Evolutionary conservation across 2,329 filamentous ascomycete species (phyloP), one percentile per base, ranked within the genome.

Genomic region (Thermochaetoides dissita): DNA sequence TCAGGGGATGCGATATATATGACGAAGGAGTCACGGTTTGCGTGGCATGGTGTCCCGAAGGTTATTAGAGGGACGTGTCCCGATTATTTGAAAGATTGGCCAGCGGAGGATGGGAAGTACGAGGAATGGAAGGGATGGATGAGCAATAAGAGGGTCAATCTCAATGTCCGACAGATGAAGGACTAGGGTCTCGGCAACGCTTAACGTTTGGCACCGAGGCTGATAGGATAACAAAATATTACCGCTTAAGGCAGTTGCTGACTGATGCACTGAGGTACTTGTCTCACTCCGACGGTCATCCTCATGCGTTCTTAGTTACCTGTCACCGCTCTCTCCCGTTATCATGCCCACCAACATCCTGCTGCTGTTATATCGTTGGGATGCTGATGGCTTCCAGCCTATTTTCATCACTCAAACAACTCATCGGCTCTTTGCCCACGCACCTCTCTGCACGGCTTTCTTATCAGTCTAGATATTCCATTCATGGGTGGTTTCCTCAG

Each of bases 41-140:
- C 89, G 2, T 96, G 89, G 89, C 91, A 96, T 63, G 88, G 84
- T 9, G 87, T 96, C 9, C 88, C 91, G 6, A 91, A 88, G 58
- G 81, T 96, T 9, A 56, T 95, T 32, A 72, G 76, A 37, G 74
- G 66, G 1, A 94, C 85, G 0, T 96, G 88, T 60, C 89, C 89
- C 0, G 64, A 64, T 0, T 83, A 79, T 60, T 60, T 96, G 39
- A 63, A 68, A 43, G 66, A 81, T 35, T 96, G 88, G 88, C 88
- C 88, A 0, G 67, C 68, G 2, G 59, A 64, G 35, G 64, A 63
- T n/a, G 66, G 61, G 10, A 61, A 60, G 36, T 86, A 74, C 55
- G 68, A 76, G 39, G 67, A 68, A 34, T 95, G 87, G 85, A 73
- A 68, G 51, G 84, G 84, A 2, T 96, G 89, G 88, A 88, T 96